Base-by-base conservation (phyloP, 139 green algal genomes). In the Picochlorum sp. region DNA sequence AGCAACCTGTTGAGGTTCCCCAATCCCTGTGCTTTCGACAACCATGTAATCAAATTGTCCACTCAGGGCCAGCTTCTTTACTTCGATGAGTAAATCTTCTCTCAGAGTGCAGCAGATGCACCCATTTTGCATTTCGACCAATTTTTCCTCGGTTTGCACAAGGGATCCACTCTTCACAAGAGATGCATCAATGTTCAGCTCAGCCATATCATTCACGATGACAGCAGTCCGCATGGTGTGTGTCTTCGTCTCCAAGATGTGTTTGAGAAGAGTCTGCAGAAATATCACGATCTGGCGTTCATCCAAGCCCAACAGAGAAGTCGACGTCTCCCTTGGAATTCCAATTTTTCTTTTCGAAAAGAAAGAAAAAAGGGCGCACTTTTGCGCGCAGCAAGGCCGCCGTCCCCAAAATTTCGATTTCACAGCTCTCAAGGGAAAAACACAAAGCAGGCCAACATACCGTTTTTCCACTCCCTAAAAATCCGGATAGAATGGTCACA, bases 81-180 rank as follows among this genome's bases (percentile, higher is more conserved):
- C 64, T 49, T 82, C 74, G 57, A 78, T 45, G 34, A 92, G 60
- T 57, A 94, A 71, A 64, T 94, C 85, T 6, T 77, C 82, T 2
- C 80, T 58, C 51, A 95, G 75, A 58, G 82, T 90, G 73, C 87
- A 95, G 77, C 87, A 95, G 65, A 94, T 86, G 74, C 87, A 95
- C 3, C 87, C 87, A 67, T 95, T 95, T 23, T 71, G 69, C 52
- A 82, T 47, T 73, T 90, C 81, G 38, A 91, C 71, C 18, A 89
- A 37, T 10, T 52, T 56, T 50, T 65, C 61, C 37, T 79, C 38
- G 21, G 49, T 68, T 30, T 66, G 58, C 13, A 80, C 58, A 6
- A 81, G 61, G 0, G 59, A 59, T 46, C 56, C 68, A 21, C 24
- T 69, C 34, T 77, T 77, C n/a, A 91, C 54, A 4, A 89, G 70